phyloP scores from a whole-genome alignment of 768 basidiomycete genomes.

The Leccinum longicurvipes region DNA sequence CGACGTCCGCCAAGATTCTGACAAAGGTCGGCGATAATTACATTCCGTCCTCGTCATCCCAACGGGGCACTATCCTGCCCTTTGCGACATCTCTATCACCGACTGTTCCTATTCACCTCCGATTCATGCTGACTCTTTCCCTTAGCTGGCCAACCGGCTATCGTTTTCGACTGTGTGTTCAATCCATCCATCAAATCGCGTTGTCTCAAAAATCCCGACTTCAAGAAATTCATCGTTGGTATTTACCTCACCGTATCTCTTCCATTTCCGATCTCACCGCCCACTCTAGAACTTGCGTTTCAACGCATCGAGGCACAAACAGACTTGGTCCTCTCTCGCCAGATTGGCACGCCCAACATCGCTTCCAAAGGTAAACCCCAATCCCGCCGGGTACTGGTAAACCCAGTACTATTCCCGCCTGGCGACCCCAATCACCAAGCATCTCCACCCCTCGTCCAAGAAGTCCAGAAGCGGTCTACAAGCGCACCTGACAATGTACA shows the following conservation, averaged over 20 bases:
- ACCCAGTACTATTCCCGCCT: conserved; percentile 38
- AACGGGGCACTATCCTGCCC: neutral
- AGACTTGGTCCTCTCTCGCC: conserved; percentile 57
- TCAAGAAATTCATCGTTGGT: conserved; percentile 72
- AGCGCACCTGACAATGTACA: conserved; percentile 16
- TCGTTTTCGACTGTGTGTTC: conserved; percentile 75
- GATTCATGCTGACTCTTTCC: conserved; percentile 1
- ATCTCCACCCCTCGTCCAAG: conserved; percentile 20
- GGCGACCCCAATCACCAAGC: conserved; percentile 17
- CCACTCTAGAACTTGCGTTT: conserved; percentile 55
- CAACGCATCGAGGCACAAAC: conserved; percentile 66
- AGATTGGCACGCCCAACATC: conserved; percentile 74
- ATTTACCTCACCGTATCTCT: neutral
- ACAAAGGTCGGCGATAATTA: conserved; percentile 56
- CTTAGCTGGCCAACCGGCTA: conserved; percentile 62
- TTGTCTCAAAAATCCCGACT: conserved; percentile 54
- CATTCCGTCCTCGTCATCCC: conserved; percentile 7
- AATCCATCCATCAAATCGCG: conserved; percentile 58
- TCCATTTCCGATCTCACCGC: conserved; percentile 13
- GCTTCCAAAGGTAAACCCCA: conserved; percentile 66
- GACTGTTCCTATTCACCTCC: neutral
- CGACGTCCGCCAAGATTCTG: conserved; percentile 54
- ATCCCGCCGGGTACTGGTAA: conserved; percentile 57
- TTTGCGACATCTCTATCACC: conserved; percentile 16
- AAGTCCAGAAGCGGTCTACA: conserved; percentile 45